Percentiles rank a stretch among this genome's conserved stretches.
phyloP scores from a whole-genome alignment of 2,329 filamentous ascomycete species.

The Xylaria sp. region DNA sequence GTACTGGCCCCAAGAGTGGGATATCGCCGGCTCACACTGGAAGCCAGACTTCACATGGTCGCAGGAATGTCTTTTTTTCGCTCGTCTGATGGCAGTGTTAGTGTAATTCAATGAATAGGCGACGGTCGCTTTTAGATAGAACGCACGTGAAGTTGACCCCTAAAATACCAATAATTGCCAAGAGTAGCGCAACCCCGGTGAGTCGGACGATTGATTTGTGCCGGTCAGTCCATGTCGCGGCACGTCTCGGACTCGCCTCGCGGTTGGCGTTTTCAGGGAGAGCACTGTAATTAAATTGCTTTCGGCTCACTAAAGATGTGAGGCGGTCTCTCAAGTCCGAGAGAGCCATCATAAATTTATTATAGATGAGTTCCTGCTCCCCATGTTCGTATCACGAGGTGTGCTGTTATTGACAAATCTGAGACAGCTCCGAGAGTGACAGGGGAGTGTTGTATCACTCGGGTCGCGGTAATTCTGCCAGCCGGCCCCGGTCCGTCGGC shows the following conservation, averaged over 20 bases:
- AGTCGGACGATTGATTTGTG: constrained; percentile 39
- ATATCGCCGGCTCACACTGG: constrained; percentile 69
- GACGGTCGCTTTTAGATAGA: background rate
- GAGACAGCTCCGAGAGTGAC: background rate
- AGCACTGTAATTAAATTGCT: constrained; percentile 41
- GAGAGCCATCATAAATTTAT: constrained; percentile 42
- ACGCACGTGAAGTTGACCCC: constrained; percentile 44
- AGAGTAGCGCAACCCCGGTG: constrained; percentile 37
- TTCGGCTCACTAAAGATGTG: constrained; percentile 33
- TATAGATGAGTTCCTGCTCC: background rate
- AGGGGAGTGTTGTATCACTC: constrained; percentile 22
- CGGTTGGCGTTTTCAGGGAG: constrained; percentile 41
- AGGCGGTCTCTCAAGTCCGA: constrained; percentile 40
- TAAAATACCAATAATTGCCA: constrained; percentile 41
- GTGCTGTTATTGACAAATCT: constrained; percentile 9
- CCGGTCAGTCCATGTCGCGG: constrained; percentile 38
- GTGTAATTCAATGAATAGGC: background rate
- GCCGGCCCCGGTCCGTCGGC: constrained; percentile 26
- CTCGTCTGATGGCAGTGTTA: constrained; percentile 27
- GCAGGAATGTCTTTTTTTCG: constrained; percentile 54
- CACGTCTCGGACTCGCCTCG: constrained; percentile 34
- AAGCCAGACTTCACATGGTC: constrained; percentile 68
- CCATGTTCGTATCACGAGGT: constrained; percentile 16
- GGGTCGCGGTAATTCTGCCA: constrained; percentile 21
- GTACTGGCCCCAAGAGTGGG: constrained; percentile 86